Base-by-base conservation (phyloP, 78 protist genomes). In the Chrysochromulina tobinii region DNA sequence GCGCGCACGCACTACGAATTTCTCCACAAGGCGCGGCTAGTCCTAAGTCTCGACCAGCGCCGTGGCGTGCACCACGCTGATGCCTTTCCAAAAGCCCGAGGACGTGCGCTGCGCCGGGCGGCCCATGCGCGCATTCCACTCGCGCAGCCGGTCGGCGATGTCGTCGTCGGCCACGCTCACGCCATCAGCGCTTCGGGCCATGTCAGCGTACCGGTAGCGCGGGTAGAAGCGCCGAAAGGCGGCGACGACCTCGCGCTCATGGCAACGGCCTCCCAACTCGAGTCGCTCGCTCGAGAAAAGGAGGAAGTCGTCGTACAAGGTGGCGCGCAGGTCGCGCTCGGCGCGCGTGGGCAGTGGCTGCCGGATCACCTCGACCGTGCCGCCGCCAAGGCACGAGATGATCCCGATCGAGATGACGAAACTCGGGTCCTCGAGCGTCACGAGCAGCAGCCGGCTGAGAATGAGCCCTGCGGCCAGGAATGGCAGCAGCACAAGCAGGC, bases 61-160 rank as follows among this genome's bases (percentile, higher is more conserved):
- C 38, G 38, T 38, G 38, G 38, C 38, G 38, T 38, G 64, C 64
- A 12, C 64, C 64, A 68, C 75, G 38, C 38, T 20, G 79, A 69
- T 38, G 79, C 79, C 79, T 51, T 69, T 69, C 79, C 79, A 69
- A 12, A 12, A 69, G 38, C 79, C 79, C 14, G 79, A 2, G 50
- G 79, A 12, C 54, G 79, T 69, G 55, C 79, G 79, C 79, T 27
- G 51, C n/a, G n/a, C 79, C 79, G 79, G 79, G 51, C 79, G 79
- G n/a, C 79, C 79, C 79, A 69, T 27, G 23, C 12, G 14, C 12
- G 12, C 51, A 17, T 69, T 69, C 79, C 79, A 69, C 25, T 11
- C 9, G 55, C 79, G 38, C 79, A n/a, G 51, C 6, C 21, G 79
- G 53, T 23, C 79, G 50, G 55, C 79, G 55, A 69, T 12, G 51